Conservation (phyloP, 306 rosid species). For the Casuarina equisetifolia region DNA sequence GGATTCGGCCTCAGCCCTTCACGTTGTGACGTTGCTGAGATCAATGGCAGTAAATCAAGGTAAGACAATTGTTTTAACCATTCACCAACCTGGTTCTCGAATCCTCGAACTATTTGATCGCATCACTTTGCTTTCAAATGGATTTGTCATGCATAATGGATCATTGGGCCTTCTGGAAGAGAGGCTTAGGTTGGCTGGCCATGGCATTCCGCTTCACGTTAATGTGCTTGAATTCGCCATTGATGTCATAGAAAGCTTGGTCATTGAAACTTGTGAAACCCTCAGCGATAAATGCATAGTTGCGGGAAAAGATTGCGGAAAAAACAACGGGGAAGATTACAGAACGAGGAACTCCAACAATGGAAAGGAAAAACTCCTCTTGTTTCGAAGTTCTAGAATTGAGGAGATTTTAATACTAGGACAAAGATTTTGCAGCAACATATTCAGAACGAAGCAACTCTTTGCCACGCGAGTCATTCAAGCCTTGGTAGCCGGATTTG, state of each 20-base stretch:
- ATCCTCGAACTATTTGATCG: conserved; percentile 69
- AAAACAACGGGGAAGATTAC: conserved; percentile 33
- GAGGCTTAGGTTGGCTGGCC: conserved; percentile 58
- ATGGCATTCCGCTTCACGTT: conserved; percentile 68
- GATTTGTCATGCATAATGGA: conserved; percentile 74
- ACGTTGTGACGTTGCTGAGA: conserved; percentile 72
- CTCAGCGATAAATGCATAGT: conserved; percentile 34
- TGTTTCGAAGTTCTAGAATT: conserved; percentile 51
- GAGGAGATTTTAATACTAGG: conserved; percentile 74
- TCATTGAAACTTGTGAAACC: conserved; percentile 53
- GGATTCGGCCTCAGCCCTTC: conserved; percentile 96
- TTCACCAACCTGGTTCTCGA: conserved; percentile 94
- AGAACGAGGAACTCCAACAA: conserved; percentile 26
- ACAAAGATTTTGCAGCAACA: conserved; percentile 76
- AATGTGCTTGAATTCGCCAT: conserved; percentile 82
- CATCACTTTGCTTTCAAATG: conserved; percentile 69
- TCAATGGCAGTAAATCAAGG: conserved; percentile 69
- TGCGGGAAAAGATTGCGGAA: conserved; percentile 25
- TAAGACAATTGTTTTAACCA: conserved; percentile 75
- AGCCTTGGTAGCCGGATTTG: conserved; percentile 48
- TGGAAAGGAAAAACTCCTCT: conserved; percentile 38
- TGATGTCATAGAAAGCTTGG: conserved; percentile 71
- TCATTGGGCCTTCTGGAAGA: conserved; percentile 67
- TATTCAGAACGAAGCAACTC: conserved; percentile 84
- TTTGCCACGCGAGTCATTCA: conserved; percentile 53